Base-by-base conservation (phyloP, 2,329 filamentous ascomycete genomes). In the Grosmannia serpens region DNA sequence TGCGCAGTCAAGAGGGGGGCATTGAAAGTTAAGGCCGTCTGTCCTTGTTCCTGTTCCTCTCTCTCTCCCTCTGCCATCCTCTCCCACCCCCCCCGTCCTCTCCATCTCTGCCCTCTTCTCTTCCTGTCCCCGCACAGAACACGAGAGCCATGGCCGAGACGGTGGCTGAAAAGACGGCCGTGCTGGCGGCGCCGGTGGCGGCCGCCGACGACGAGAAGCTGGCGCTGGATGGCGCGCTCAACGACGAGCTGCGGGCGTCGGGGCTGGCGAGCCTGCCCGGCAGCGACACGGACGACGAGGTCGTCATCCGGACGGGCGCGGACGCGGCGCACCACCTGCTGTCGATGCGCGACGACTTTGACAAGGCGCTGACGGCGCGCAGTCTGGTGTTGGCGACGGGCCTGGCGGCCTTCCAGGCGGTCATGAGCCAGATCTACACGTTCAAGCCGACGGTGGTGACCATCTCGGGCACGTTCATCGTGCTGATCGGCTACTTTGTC, bases 401-500 rank as follows among this genome's bases (percentile, higher is more conserved):
- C 2, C 71, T 83, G 4, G 72, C 78, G 0, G 74, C 72, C 13
- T 82, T 83, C 63, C 78, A 81, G 62, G 76, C 79, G 27, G 74
- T 78, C 50, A 79, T 83, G 75, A 72, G 69, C 55, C 78, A 81
- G 65, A 82, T 83, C 52, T 83, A 83, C 62, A 67, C 65, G 17
- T 79, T 80, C 59, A 66, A 71, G 51, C 20, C 55, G 22, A 82
- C 78, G 0, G 3, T 44, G 1, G 65, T 77, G 41, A 71, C 70
- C 3, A 77, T 82, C 22, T 71, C 73, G 20, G 78, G 78, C 44
- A 81, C 78, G 0, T 82, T 82, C 58, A 80, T 82, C 56, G 78
- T 81, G 6, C 73, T 83, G 47, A 80, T 83, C 52, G 76, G 77
- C 15, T 82, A 82, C 67, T 81, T 82, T 54, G 55, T 76, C 2